Conservation (phyloP, 2,329 filamentous ascomycete species). For the Botrytis pseudocinerea region DNA sequence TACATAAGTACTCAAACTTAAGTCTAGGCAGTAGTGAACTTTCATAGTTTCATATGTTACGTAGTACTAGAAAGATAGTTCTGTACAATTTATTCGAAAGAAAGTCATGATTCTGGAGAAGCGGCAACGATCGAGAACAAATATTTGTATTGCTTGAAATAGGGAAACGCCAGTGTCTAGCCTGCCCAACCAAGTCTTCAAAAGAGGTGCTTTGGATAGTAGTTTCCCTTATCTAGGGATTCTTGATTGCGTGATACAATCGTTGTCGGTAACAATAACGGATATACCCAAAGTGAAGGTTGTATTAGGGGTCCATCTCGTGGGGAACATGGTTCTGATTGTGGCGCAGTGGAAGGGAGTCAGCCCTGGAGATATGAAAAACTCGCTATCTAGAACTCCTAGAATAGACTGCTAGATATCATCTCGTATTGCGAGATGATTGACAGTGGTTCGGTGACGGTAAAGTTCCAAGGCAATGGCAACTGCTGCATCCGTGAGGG, state of each 20-base stretch:
- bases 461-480: neutral
- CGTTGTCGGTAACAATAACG: neutral
- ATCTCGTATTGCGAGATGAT: neutral
- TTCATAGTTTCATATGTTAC: neutral
- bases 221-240: neutral
- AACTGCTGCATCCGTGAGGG: neutral
- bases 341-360: slow-evolving; percentile 15
- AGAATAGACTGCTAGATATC: neutral
- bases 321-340: neutral
- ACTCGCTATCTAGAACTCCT: neutral
- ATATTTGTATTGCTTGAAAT: neutral
- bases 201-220: neutral
- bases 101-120: neutral
- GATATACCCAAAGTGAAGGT: neutral
- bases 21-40: neutral
- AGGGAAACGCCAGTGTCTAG: too few species aligned
- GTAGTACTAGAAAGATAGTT: neutral
- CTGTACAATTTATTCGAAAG: neutral
- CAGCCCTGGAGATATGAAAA: neutral
- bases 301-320: neutral
- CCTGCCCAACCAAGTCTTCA: neutral
- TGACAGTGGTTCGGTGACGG: neutral
- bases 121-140: neutral
- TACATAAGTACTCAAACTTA: neutral
- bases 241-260: neutral